Evolutionary conservation across 129 eudicot genomes (phyloP).

Genomic region (Smallanthus sonchifolius): DNA sequence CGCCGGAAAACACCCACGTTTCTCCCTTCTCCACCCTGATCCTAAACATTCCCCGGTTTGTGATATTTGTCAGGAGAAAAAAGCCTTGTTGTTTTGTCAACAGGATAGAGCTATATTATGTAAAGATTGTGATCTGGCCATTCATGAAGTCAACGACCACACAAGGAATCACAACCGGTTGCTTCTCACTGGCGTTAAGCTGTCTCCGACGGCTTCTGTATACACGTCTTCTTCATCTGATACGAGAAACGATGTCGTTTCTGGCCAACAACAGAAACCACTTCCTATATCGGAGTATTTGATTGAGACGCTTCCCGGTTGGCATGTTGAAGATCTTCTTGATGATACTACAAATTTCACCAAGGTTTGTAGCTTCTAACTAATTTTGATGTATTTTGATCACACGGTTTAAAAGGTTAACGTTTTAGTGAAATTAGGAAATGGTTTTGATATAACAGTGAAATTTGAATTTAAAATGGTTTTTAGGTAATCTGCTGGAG

Average conservation of each 20-base stretch:
- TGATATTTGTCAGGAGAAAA: conserved; percentile 69
- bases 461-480: no score
- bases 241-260: conserved; percentile 19
- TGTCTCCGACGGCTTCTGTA: conserved; percentile 41
- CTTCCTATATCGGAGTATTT: conserved; percentile 63
- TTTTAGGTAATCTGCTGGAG: no score
- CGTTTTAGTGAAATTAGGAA: no score
- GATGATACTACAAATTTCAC: conserved; percentile 40
- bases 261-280: conserved; percentile 10
- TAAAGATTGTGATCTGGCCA: conserved; percentile 59
- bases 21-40: conserved; percentile 65
- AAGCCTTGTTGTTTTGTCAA: conserved; percentile 71
- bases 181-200: conserved; percentile 65
- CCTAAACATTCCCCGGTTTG: conserved; percentile 48
- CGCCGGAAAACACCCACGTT: conserved; percentile 61
- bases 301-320: conserved; percentile 82
- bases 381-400: no score
- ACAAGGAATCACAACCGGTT: conserved; percentile 56
- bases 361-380: conserved; percentile 32
- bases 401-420: neutral
- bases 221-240: conserved; percentile 24
- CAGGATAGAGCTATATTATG: conserved; percentile 73
- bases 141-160: conserved; percentile 68
- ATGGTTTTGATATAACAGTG: no score
- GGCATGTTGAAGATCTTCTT: conserved; percentile 87